phyloP scores from a whole-genome alignment of 768 basidiomycete genomes.

The Hirschioporus abietinus region DNA sequence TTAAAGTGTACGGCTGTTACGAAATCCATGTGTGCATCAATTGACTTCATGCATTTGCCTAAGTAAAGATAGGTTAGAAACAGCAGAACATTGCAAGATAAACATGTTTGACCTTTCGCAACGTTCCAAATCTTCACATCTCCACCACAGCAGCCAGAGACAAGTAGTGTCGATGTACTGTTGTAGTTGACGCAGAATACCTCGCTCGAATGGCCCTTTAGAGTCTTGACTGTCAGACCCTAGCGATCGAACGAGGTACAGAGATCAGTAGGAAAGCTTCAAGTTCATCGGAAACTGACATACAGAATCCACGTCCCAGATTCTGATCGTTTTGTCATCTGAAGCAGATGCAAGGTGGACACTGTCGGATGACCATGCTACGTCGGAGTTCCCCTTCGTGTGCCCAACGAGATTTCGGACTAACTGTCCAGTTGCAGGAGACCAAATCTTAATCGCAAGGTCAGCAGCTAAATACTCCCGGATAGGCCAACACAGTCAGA shows the following conservation, averaged over 20 bases:
- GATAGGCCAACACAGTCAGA: not conserved
- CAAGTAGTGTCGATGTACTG: conserved; percentile 79
- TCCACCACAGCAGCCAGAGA: conserved; percentile 90
- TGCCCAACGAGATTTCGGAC: conserved; percentile 72
- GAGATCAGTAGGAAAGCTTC: conserved; percentile 10
- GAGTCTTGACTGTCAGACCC: conserved; percentile 64
- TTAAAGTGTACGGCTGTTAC: conserved; percentile 96
- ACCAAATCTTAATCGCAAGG: conserved; percentile 77
- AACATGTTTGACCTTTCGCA: conserved; percentile 49
- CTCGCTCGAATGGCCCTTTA: conserved; percentile 80
- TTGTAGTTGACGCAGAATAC: conserved; percentile 95
- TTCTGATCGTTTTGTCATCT: conserved; percentile 83
- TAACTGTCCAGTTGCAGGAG: conserved; percentile 72
- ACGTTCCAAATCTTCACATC: conserved; percentile 92
- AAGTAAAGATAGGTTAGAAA: not conserved
- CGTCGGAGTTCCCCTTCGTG: conserved; percentile 79
- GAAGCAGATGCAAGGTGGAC: conserved; percentile 83
- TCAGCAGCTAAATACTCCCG: conserved; percentile 54
- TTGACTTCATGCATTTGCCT: conserved; percentile 81
- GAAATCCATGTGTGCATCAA: conserved; percentile 92
- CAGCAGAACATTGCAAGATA: not conserved
- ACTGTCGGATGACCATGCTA: conserved; percentile 85
- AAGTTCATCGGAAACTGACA: conserved; percentile 16
- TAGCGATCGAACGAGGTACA: conserved; percentile 21
- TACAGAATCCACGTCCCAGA: conserved; percentile 85